Percentiles rank a stretch among this genome's conserved stretches.
These are phyloP conservation scores for Mycena alexandri DNA, from an alignment of 768 basidiomycete genomes.

Conservation along the genomic window DNA sequence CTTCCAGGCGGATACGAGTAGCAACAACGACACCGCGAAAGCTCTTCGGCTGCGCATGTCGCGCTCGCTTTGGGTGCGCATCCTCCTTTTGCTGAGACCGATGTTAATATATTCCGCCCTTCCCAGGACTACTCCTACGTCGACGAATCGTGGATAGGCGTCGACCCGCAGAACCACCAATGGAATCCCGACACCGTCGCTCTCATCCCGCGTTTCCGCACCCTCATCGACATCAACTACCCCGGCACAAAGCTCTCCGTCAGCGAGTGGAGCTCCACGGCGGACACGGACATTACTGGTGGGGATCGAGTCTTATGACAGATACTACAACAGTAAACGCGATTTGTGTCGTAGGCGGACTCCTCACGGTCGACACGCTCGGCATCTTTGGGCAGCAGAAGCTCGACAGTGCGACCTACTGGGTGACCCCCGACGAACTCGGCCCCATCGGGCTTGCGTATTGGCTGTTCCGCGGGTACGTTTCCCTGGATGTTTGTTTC, in stretches of 20 bases:
- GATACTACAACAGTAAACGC: too few relatives aligned
- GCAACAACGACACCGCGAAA: conserved; percentile 64
- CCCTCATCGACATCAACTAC: conserved; percentile 61
- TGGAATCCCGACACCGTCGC: conserved; percentile 57
- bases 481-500: too few relatives aligned
- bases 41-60: conserved; percentile 63
- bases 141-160: conserved; percentile 68
- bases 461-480: conserved; percentile 68
- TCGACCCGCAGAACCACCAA: conserved; percentile 59
- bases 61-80: conserved; percentile 62
- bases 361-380: conserved; percentile 63
- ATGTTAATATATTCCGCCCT: conserved; percentile 9
- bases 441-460: conserved; percentile 67
- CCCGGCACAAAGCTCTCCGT: conserved; percentile 70
- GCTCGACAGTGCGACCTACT: conserved; percentile 67
- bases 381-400: conserved; percentile 65
- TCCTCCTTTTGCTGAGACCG: conserved; percentile 12
- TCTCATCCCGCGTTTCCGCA: conserved; percentile 65
- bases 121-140: conserved; percentile 59
- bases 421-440: conserved; percentile 60
- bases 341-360: conserved; percentile 50
- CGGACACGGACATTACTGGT: conserved; percentile 63
- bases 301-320: too few relatives aligned
- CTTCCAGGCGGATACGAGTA: conserved; percentile 64
- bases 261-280: conserved; percentile 63